Base-by-base conservation (phyloP, 2,329 filamentous ascomycete genomes). In the Trichocomaceae sp. region DNA sequence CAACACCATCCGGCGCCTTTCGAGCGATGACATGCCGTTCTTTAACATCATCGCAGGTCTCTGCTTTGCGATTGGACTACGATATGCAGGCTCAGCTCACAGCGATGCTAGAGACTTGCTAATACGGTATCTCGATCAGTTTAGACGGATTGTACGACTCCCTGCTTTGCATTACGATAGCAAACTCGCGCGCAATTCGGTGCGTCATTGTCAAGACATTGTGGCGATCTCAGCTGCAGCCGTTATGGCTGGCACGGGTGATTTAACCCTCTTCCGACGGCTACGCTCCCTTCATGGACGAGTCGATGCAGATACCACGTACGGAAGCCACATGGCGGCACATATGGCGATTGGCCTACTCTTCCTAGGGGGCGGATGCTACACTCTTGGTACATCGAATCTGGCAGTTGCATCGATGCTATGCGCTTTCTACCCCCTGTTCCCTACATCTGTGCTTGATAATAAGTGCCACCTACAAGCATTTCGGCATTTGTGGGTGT, bases 231-330 rank as follows among this genome's bases (percentile, higher is more conserved):
- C 90, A 5, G 83, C 84, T 20, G 85, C 93, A 0, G 89, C 87
- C 1, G 89, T 97, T 50, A 97, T 97, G 92, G 90, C 95, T 5
- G 93, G 93, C 26, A 96, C 90, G 0, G 93, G 95, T 39, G 95
- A 99, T 66, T 76, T 99, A 19, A 75, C 82, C 2, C 85, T 96
- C 1, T 87, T 97, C 63, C 85, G 93, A 20, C 85, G 92, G 13
- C 79, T 99, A 31, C 86, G 93, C 15, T 84, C 88, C 15, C 81
- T 99, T 39, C 95, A 99, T 68, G 92, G 91, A 20, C 85, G 91
- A 15, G 84, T 91, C 52, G 88, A 96, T 56, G 75, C 81, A 1
- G 88, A 93, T 37, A 92, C 87, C 0, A 86, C 91, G 0, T 99
- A 96, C 65, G 93, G 93, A 46, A 96, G 90, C 53, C 92, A 99